Base-by-base conservation (phyloP, 805 yeast species). In the Hagleromyces aurorensis region DNA sequence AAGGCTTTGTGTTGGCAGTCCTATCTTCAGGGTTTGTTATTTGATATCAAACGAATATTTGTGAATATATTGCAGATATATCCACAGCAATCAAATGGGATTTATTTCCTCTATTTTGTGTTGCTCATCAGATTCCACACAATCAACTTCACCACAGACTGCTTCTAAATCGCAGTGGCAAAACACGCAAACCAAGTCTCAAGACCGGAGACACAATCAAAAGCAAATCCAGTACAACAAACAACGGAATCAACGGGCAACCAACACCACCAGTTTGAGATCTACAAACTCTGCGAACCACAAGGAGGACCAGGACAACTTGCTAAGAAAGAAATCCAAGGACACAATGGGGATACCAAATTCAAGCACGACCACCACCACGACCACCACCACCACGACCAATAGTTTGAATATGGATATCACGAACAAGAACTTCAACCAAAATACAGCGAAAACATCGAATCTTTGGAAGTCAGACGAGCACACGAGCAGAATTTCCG, bases 61-160 rank as follows among this genome's bases (percentile, higher is more conserved):
- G n/a, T n/a, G n/a, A n/a, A n/a, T n/a, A n/a, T n/a, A n/a, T n/a
- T n/a, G n/a, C n/a, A n/a, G n/a, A n/a, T n/a, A n/a, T n/a, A n/a
- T n/a, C n/a, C n/a, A n/a, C n/a, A n/a, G n/a, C n/a, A n/a, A n/a
- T n/a, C 43, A 34, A 33, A 61, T 61, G 65, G 63, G 62, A 37
- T 48, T 60, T 37, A 41, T 57, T 25, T 46, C 61, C 19, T 50
- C 61, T 19, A 28, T 39, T 35, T 21, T 38, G 40, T 38, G 43
- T 29, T 38, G 40, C 31, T 29, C 34, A 38, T 33, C 42, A 36
- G 38, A 30, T 33, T 36, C 32, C 36, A 17, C 40, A 31, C 32
- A 37, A 32, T 30, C 36, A 27, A 27, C 29, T 34, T 19, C 43
- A 11, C n/a, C n/a, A n/a, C n/a, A n/a, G n/a, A n/a, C n/a, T n/a